phyloP scores from a whole-genome alignment of 1,284 basidiomycete species.

The Cryptococcus sp. region DNA sequence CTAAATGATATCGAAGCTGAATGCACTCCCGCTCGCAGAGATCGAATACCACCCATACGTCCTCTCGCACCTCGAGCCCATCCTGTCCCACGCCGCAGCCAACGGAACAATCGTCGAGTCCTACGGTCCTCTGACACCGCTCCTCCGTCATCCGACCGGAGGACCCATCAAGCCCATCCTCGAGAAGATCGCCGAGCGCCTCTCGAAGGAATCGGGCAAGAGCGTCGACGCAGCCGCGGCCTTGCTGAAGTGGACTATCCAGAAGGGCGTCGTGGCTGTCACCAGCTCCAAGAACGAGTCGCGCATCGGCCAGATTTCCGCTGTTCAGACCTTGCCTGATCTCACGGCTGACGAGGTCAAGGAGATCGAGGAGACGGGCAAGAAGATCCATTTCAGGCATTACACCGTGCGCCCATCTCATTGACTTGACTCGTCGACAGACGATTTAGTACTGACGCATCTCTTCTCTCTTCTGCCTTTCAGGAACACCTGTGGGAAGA shows the following conservation, averaged over 20 bases:
- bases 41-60: conserved; percentile 78
- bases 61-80: conserved; percentile 62
- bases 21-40: conserved; percentile 43
- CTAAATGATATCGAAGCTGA: too few relatives aligned
- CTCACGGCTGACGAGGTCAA: conserved; percentile 65
- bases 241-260: conserved; percentile 64
- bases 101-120: conserved; percentile 66
- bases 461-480: conserved; percentile 2
- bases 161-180: conserved; percentile 62
- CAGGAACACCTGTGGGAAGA: conserved; percentile 48
- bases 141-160: conserved; percentile 60
- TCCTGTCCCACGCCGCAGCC: conserved; percentile 61
- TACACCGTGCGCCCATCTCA: conserved; percentile 29
- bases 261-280: conserved; percentile 62
- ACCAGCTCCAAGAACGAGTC: conserved; percentile 69
- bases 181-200: conserved; percentile 53
- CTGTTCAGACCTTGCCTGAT: conserved; percentile 39
- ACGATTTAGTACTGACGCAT: background rate
- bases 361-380: conserved; percentile 64
- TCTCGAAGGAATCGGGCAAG: conserved; percentile 49
- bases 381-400: conserved; percentile 61
- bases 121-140: conserved; percentile 61
- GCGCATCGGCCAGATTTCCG: conserved; percentile 65
- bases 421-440: background rate
- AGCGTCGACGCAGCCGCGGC: conserved; percentile 61